Evolutionary conservation across 2,329 filamentous ascomycete genomes (phyloP), one percentile per base, ranked within the genome.

Genomic region (Podosphaera fusca): DNA sequence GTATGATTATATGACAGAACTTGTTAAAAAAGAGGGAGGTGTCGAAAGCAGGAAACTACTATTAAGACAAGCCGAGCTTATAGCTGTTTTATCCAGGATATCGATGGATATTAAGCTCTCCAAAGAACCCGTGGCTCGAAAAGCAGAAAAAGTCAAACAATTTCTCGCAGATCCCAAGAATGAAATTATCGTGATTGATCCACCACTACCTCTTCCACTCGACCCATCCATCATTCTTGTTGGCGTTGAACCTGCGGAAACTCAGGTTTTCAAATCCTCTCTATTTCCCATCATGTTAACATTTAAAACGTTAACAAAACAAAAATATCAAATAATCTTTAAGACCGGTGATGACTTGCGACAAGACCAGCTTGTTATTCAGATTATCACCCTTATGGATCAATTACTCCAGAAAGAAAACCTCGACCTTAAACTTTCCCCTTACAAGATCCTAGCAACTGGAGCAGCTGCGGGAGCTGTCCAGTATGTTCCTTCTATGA

Each of bases 381-480:
- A 87, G 66, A 96, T 96, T 66, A 95, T 98, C 68, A 94, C 87
- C 0, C 77, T 98, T 14, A 98, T 98, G 92, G 92, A 98, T 65
- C 86, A 90, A 58, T 79, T 98, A 1, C 76, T 98, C 3, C 86
- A 87, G 59, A 95, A 96, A 66, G 92, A 98, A 67, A 96, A 98
- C 60, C 75, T 98, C 8, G 92, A 98, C 66, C 76, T 98, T 50
- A 95, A 94, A 67, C 76, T 98, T 1, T 90, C 90, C 0, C 92
- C 92, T 0, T 98, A 98, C 72, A 90, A 90, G 64, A 95, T 96
- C 61, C 78, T 98, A 7, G 92, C 92, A 0, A 98, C 92, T 2
- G 89, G 87, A 60, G 85, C 87, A 8, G 84, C 80, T 0, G 89
- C 89, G 2, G 92, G 92, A 6, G 87, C 90, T 4, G 88, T 92